Conservation (phyloP, 2,329 filamentous ascomycete species). For the Acrodontium crateriforme region DNA sequence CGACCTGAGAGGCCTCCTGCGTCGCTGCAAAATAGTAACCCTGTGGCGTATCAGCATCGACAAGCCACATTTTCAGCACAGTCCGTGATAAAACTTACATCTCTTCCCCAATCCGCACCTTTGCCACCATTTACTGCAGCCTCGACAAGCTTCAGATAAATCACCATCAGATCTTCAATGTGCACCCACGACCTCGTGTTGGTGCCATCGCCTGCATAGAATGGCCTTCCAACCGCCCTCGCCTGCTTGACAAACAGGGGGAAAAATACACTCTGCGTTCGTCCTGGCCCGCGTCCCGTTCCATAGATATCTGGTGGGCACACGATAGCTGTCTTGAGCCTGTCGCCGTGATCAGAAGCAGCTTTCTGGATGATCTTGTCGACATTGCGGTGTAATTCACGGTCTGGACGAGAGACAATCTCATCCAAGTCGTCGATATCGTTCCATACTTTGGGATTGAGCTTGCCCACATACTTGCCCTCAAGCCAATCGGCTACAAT, state of each 20-base stretch:
- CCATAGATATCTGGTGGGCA: conserved; percentile 55
- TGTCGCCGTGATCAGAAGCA: conserved; percentile 29
- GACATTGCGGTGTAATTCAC: conserved; percentile 50
- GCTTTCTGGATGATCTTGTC: conserved; percentile 52
- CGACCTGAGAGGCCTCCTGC: conserved; percentile 22
- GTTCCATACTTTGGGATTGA: conserved; percentile 38
- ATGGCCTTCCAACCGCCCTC: conserved; percentile 37
- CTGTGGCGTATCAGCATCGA: conserved; percentile 10
- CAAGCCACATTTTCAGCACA: conserved; percentile 40
- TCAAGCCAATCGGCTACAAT: conserved; percentile 41
- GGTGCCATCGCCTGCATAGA: conserved; percentile 43
- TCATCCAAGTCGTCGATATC: conserved; percentile 46
- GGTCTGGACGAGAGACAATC: conserved; percentile 39
- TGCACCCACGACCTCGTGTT: conserved; percentile 46
- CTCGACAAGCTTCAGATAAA: conserved; percentile 43
- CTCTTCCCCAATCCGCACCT: conserved; percentile 16
- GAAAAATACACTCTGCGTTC: conserved; percentile 38
- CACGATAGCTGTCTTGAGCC: conserved; percentile 49
- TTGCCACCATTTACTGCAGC: conserved; percentile 31
- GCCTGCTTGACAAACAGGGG: conserved; percentile 46
- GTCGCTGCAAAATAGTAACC: conserved; percentile 36
- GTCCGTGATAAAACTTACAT: conserved; percentile 3
- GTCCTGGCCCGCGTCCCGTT: conserved; percentile 38
- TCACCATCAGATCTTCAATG: conserved; percentile 42
- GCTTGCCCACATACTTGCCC: conserved; percentile 34